Conservation (phyloP, 306 rosid genomes). For the Glycyrrhiza uralensis region DNA sequence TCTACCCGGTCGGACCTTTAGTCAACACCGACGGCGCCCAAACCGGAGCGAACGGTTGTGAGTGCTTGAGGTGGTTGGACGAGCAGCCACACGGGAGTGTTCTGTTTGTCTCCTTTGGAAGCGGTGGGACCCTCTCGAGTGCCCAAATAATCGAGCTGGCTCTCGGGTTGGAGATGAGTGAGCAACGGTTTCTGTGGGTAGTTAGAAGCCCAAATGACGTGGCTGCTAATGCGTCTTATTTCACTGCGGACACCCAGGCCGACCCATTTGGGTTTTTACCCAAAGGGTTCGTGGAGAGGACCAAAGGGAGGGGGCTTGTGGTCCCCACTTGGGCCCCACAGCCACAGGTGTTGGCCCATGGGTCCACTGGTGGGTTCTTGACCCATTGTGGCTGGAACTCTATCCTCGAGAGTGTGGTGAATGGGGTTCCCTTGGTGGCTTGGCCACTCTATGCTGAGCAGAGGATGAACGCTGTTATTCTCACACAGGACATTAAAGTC, state of each 20-base stretch:
- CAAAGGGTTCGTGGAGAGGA: conserved; percentile 54
- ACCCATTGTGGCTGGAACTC: conserved; percentile 95
- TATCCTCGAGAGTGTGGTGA: conserved; percentile 45
- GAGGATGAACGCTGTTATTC: conserved; percentile 61
- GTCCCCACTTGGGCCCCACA: conserved; percentile 83
- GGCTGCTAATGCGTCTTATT: conserved; percentile 33
- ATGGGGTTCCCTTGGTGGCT: conserved; percentile 65
- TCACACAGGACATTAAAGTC: conserved; percentile 40
- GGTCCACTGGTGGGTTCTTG: conserved; percentile 61
- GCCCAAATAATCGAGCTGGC: conserved; percentile 45
- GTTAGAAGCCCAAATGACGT: conserved; percentile 43
- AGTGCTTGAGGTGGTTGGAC: conserved; percentile 57
- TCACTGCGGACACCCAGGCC: conserved; percentile 26
- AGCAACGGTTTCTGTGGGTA: conserved; percentile 54
- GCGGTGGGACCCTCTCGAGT: conserved; percentile 48
- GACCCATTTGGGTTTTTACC: conserved; percentile 54
- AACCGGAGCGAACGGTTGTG: not conserved
- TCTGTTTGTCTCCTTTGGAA: conserved; percentile 53
- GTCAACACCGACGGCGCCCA: not conserved
- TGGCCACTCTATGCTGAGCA: conserved; percentile 90
- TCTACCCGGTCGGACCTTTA: conserved; percentile 65
- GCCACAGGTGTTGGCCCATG: conserved; percentile 51
- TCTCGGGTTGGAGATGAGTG: conserved; percentile 47
- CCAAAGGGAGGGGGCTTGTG: conserved; percentile 35
- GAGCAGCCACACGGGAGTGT: conserved; percentile 54